Evolutionary conservation across 345 rosid genomes (phyloP), one percentile per base, ranked within the genome.

Genomic region (Cardiospermum halicacabum): DNA sequence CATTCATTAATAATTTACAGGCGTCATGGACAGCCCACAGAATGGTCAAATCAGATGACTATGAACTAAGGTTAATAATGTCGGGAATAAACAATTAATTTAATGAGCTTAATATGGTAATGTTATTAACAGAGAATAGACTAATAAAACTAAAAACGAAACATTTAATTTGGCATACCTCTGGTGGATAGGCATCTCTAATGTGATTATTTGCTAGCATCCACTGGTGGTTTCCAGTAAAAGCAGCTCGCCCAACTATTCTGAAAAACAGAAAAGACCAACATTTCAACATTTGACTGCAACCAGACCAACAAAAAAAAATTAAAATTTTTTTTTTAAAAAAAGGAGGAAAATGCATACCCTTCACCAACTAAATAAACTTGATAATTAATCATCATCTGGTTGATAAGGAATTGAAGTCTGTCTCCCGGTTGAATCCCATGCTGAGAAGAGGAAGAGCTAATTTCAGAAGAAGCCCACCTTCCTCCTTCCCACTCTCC

Each of bases 221-320:
- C 97, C 99, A 95, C 57, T 85, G 84, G 73, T 89, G 90, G 66
- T 80, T 84, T 72, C 94, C 97, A 0, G 89, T 84, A 68, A 95
- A 91, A 43, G 97, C 96, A 81, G 90, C 89, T 72, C 90, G 85
- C 11, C 99, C 96, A 21, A 95, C 85, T 57, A 87, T 70, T 71
- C 96, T 94, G 89, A 40, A 67, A 75, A 58, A 71, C 19, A 50
- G 74, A 2, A 65, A 65, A 37, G 43, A 48, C 21, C 53, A 62
- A 18, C 21, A 9, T 22, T 24, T 56, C 58, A 24, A 58, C 27
- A 65, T 54, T 56, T 60, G 11, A 45, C 37, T 27, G 5, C 47
- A 64, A 49, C 21, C 5, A 7, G 26, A 32, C n/a, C 43, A 61
- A 57, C 30, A 10, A 6, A 15, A 45, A 25, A 68, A 75, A 9